A percentile compares a stretch with the other conserved stretches of the same genome.
phyloP scores from a whole-genome alignment of 129 eudicot genomes.

The Flaveria brownii region DNA sequence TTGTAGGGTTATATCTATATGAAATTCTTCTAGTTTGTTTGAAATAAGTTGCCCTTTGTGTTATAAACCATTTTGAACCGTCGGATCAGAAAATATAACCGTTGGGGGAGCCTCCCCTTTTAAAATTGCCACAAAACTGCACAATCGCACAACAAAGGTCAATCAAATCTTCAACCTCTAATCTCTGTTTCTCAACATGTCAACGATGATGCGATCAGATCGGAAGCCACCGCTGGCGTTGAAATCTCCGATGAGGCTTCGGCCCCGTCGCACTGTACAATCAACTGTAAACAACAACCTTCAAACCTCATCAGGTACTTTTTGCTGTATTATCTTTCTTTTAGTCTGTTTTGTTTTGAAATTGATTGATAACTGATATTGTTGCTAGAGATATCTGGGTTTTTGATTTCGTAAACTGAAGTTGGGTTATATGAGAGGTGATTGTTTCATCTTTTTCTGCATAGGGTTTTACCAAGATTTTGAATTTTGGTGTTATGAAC shows the following conservation, averaged over 20 bases:
- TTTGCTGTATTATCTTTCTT: not conserved
- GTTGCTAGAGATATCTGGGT: not conserved
- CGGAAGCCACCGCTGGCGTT: slow-evolving; percentile 71
- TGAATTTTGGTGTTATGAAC: not conserved
- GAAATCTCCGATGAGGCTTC: slow-evolving; percentile 81
- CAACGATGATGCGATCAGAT: slow-evolving; percentile 59
- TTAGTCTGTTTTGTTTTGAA: not conserved
- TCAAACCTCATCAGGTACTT: slow-evolving; percentile 56
- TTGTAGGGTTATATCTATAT: too few relatives aligned
- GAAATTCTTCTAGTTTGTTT: too few relatives aligned
- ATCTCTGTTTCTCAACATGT: not conserved
- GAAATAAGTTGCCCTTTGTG: not conserved
- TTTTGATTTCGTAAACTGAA: not conserved
- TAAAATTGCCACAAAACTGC: not conserved
- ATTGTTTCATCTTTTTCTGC: too few relatives aligned
- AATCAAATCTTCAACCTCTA: slow-evolving; percentile 12
- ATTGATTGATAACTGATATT: not conserved
- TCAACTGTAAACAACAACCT: slow-evolving; percentile 32
- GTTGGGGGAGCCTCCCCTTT: slow-evolving; percentile 33
- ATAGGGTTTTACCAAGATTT: not conserved
- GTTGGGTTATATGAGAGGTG: not conserved
- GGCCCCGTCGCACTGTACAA: slow-evolving; percentile 57
- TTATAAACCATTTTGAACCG: slow-evolving; percentile 23
- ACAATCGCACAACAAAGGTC: slow-evolving; percentile 10
- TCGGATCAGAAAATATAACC: slow-evolving; percentile 33